These are phyloP conservation scores for Nicotiana tomentosiformis DNA, from an alignment of 257 asterid genomes.

Conservation along the genomic window DNA sequence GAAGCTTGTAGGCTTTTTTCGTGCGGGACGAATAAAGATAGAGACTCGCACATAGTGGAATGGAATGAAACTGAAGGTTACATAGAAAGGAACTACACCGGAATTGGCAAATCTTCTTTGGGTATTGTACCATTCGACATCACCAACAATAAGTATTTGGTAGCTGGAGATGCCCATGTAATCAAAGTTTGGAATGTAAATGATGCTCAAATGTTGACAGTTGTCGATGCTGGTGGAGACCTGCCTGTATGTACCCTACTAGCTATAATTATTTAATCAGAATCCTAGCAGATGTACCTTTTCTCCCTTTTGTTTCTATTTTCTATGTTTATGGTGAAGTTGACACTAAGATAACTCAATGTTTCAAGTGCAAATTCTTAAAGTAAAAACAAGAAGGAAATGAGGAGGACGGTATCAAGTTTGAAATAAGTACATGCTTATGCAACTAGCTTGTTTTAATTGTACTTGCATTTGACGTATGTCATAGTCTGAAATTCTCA, in stretches of 20 bases:
- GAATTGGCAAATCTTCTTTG: slow-evolving; percentile 37
- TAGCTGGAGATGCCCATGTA: slow-evolving; percentile 57
- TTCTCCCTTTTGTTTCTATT: background rate
- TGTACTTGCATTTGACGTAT: slow-evolving; percentile 1
- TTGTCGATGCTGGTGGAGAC: slow-evolving; percentile 54
- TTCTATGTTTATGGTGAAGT: background rate
- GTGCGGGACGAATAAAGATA: slow-evolving; percentile 57
- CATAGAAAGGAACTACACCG: slow-evolving; percentile 39
- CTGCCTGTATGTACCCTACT: slow-evolving; percentile 40
- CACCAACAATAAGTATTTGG: slow-evolving; percentile 35
- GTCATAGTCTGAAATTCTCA: background rate
- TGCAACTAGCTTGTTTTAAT: background rate
- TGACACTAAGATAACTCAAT: background rate
- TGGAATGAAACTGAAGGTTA: slow-evolving; percentile 56
- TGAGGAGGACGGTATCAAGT: background rate
- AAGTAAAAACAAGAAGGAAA: background rate
- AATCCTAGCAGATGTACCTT: background rate
- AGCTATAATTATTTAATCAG: background rate
- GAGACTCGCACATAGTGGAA: slow-evolving; percentile 57
- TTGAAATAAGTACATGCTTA: background rate
- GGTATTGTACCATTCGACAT: slow-evolving; percentile 45
- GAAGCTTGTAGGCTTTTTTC: slow-evolving; percentile 51
- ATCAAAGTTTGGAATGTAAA: slow-evolving; percentile 73
- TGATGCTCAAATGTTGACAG: slow-evolving; percentile 28
- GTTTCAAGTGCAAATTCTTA: background rate